A percentile compares a stretch with the other conserved stretches of the same genome.
Conservation (phyloP, 495 filamentous ascomycete species). For the Neurospora tetraspora region DNA sequence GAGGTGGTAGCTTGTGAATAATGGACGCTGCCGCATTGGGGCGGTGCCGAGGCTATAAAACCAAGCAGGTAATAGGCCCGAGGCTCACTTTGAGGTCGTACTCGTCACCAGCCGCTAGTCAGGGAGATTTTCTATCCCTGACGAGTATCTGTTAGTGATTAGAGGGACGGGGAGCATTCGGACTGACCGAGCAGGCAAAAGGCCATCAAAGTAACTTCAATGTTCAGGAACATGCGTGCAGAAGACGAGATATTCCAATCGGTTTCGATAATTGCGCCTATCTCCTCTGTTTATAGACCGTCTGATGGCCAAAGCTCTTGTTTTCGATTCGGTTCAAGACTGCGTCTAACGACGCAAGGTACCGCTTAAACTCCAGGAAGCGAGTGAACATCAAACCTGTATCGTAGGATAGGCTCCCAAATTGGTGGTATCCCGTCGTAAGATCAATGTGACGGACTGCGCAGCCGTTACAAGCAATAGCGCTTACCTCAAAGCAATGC, state of each 20-base stretch:
- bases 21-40: neutral
- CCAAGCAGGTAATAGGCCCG: neutral
- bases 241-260: neutral
- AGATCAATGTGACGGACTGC: neutral
- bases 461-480: neutral
- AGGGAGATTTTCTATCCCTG: no score
- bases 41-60: neutral
- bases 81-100: neutral
- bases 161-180: neutral
- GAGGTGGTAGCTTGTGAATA: neutral
- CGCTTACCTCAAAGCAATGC: neutral
- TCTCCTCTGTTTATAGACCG: neutral
- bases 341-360: neutral
- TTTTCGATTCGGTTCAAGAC: neutral
- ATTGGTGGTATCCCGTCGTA: neutral
- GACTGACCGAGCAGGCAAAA: neutral
- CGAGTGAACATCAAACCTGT: neutral
- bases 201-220: neutral
- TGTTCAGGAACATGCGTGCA: neutral
- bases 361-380: neutral
- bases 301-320: neutral
- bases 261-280: no score
- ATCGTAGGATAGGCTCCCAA: neutral
- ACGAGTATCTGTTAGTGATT: neutral
- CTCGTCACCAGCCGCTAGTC: no score